Percentiles rank a stretch among this genome's conserved stretches.
Conservation (phyloP, 2,329 filamentous ascomycete genomes). For the Nemania bipapillata region DNA sequence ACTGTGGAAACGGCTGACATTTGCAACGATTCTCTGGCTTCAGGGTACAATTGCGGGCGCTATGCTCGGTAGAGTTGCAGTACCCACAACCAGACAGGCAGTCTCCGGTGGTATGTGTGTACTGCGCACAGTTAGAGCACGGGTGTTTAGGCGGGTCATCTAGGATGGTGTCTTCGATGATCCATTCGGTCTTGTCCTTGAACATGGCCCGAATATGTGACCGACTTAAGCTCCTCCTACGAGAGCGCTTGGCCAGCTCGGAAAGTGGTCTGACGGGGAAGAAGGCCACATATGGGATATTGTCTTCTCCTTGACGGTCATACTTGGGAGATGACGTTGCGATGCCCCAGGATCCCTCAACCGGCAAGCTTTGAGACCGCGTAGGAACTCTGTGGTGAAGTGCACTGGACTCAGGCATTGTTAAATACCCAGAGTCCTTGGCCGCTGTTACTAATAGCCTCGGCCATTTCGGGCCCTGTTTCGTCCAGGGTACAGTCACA, state of each 20-base stretch:
- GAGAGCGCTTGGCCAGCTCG: constrained; percentile 50
- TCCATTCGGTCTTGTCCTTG: constrained; percentile 43
- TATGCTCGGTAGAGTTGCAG: constrained; percentile 51
- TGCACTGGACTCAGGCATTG: neutral
- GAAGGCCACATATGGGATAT: constrained; percentile 28
- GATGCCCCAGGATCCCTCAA: constrained; percentile 34
- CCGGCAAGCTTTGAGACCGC: constrained; percentile 41
- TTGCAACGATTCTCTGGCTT: constrained; percentile 54
- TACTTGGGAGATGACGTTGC: neutral
- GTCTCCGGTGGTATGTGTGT: constrained; percentile 42
- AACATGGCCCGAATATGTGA: constrained; percentile 54
- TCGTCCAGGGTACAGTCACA: constrained; percentile 6
- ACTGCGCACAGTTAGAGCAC: constrained; percentile 51
- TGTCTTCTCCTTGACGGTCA: neutral
- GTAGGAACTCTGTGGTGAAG: constrained; percentile 25
- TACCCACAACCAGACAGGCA: constrained; percentile 52
- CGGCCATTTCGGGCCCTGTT: neutral
- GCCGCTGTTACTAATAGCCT: neutral
- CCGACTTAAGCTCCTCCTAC: constrained; percentile 54
- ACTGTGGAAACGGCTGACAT: constrained; percentile 54
- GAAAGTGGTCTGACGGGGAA: constrained; percentile 47
- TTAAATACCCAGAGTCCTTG: constrained; percentile 8
- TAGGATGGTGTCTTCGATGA: constrained; percentile 11
- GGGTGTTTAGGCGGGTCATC: constrained; percentile 15
- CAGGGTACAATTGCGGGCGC: constrained; percentile 48